Base-by-base conservation (phyloP, 1,139 yeast genomes). In the Suzukiozyma palmioleophila region DNA sequence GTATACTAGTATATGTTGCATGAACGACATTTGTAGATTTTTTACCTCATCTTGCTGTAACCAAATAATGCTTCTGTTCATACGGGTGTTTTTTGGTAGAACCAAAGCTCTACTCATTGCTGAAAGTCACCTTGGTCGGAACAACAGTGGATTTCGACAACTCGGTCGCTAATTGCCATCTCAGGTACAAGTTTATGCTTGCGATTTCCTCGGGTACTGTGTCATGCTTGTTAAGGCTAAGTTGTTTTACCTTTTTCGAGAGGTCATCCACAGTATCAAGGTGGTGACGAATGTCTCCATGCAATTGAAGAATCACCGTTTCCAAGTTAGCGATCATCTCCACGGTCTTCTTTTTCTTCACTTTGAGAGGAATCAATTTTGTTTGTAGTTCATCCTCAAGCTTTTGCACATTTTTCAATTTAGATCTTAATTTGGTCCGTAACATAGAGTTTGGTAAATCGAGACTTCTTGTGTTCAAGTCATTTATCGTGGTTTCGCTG, bases 341-440 rank as follows among this genome's bases (percentile, higher is more conserved):
- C 3, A 43, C 39, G 11, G 45, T 44, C 8, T 45, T 41, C 11
- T 46, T 41, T 7, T 48, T 38, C 35, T 43, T 49, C 2, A 61
- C 58, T 37, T 62, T 62, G 9, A 62, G 42, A 2, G 66, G 62
- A 52, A 62, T 54, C 47, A 62, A 45, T 29, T 44, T 34, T n/a
- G 45, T 33, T 8, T 52, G 43, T 11, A 60, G 38, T 26, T 53
- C 42, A 24, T 53, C 50, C 42, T 57, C 57, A 9, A 54, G 44
- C 5, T 42, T 35, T 32, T 49, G 42, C 8, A 60, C 48, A 6
- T 42, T 39, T 2, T 39, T 30, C 13, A 58, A 41, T 38, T 59
- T 60, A 15, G 32, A 40, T 9, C 65, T 50, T 12, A 62, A 36
- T 8, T 39, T 43, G 1, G 30, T 49, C 43, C 52, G 57, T 30